Evolutionary conservation across 1,284 basidiomycete genomes (phyloP), one percentile per base, ranked within the genome.

Genomic region (Rhodotorula sp.): DNA sequence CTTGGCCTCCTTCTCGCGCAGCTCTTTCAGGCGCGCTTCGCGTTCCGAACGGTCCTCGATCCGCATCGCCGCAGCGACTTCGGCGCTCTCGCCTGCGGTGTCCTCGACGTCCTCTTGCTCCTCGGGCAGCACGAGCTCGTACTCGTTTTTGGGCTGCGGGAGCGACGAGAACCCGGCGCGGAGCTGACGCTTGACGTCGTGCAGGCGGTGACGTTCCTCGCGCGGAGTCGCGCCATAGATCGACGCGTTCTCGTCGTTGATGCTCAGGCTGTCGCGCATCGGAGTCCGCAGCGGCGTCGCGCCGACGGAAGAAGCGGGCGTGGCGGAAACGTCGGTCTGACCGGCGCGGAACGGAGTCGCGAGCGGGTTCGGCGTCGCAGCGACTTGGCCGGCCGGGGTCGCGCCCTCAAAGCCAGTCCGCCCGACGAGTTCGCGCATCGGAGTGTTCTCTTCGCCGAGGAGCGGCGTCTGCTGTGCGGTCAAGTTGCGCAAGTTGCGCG

Each of bases 81-180:
- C 70, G 12, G 62, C 67, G 6, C 62, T 59, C 26, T 49, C 55
- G 15, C 43, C 62, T 48, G 62, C 79, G 7, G 79, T 81, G 15
- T 77, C 79, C 48, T 81, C 81, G n/a, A 80, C 82, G 15, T 82
- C 83, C 28, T 80, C 81, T 70, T 93, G 93, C 34, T 91, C 90
- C 75, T 93, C 92, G 7, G 93, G 93, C 7, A 97, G 88, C 34
- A 95, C 87, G 57, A 99, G 84, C 81, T 99, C 95, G 78, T 98
- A 99, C 81, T 99, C 95, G 81, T 99, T 99, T 83, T 97, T 93
- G 0, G 97, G 95, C 75, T 88, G 89, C 0, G 97, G 97, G 23
- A 99, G 84, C 72, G 83, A 88, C 80, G 86, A 86, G 81, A 99
- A 97, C 2, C 91, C 91, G 26, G 88, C 86, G 77, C 89, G 86